Percentiles rank a stretch among this genome's conserved stretches.
phyloP scores from a whole-genome alignment of 2,329 filamentous ascomycete species.

The Microsporum ferrugineum region DNA sequence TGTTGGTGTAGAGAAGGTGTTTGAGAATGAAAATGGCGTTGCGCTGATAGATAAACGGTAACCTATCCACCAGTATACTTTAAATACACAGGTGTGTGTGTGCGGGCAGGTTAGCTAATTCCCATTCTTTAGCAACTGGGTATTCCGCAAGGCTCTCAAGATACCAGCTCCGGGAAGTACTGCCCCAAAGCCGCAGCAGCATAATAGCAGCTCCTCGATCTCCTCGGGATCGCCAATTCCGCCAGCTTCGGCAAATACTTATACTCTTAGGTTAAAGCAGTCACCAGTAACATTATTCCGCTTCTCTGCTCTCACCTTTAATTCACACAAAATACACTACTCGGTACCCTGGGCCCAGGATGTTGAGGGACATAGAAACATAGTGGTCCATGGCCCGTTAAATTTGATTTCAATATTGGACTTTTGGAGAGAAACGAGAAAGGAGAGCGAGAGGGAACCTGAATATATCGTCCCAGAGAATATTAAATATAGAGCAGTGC shows the following conservation, averaged over 20 bases:
- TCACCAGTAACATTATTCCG: slow-evolving; percentile 33
- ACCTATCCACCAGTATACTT: neutral
- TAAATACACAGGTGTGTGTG: neutral
- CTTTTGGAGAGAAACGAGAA: slow-evolving; percentile 33
- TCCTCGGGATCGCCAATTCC: slow-evolving; percentile 11
- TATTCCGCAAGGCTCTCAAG: slow-evolving; percentile 33
- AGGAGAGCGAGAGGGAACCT: slow-evolving; percentile 13
- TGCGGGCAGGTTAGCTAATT: neutral
- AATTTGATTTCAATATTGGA: slow-evolving; percentile 35
- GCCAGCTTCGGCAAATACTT: slow-evolving; percentile 16
- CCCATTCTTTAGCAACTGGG: slow-evolving; percentile 29
- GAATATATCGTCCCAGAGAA: slow-evolving; percentile 28
- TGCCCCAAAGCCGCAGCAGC: slow-evolving; percentile 4
- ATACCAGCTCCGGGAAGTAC: slow-evolving; percentile 10
- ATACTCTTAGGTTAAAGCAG: slow-evolving; percentile 27
- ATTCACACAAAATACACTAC: slow-evolving; percentile 37
- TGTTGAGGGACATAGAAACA: slow-evolving; percentile 33
- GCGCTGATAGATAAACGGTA: slow-evolving; percentile 46
- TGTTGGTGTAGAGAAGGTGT: slow-evolving; percentile 52
- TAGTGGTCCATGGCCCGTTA: slow-evolving; percentile 35
- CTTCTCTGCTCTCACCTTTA: slow-evolving; percentile 36
- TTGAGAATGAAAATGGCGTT: slow-evolving; percentile 41
- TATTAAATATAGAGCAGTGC: slow-evolving; percentile 40
- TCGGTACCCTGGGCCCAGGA: slow-evolving; percentile 33
- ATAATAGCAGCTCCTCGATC: slow-evolving; percentile 3